These are phyloP conservation scores for Circinella umbellata DNA, from an alignment of 371 early-diverging fungal genomes.

Conservation along the genomic window DNA sequence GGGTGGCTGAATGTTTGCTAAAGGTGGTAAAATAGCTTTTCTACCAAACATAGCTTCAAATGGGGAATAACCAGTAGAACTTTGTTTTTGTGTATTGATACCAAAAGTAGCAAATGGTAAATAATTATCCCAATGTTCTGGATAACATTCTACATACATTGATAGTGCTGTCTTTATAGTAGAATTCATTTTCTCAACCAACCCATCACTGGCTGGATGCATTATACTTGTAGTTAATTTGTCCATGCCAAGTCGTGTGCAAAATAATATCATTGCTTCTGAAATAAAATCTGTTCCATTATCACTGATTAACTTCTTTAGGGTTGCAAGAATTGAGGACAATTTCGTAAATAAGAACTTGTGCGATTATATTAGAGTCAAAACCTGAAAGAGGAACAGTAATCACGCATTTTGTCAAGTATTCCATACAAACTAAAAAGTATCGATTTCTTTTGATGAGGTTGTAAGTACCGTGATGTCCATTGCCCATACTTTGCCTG, in stretches of 20 bases:
- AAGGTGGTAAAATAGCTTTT: constrained; percentile 8
- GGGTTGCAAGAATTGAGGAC: background rate
- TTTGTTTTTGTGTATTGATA: constrained; percentile 24
- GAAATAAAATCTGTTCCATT: constrained; percentile 21
- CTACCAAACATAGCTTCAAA: constrained; percentile 25
- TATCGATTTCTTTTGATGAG: constrained; percentile 19
- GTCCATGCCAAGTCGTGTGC: constrained; percentile 12
- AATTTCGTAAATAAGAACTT: constrained; percentile 1
- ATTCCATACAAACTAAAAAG: constrained; percentile 25
- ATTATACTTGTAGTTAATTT: constrained; percentile 19
- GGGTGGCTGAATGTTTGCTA: background rate
- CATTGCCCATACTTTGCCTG: constrained; percentile 27
- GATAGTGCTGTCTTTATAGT: background rate
- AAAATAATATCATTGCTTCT: constrained; percentile 19
- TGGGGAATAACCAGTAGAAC: constrained; percentile 19
- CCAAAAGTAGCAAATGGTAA: constrained; percentile 24
- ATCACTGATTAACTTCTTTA: constrained; percentile 15
- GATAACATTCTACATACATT: constrained; percentile 5
- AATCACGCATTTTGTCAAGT: constrained; percentile 24
- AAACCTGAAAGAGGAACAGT: constrained; percentile 14
- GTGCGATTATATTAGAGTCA: background rate
- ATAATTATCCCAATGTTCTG: constrained; percentile 19
- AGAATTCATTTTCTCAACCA: too few relatives aligned
- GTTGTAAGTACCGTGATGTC: constrained; percentile 27
- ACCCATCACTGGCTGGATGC: constrained; percentile 25